Evolutionary conservation across 371 early-diverging fungal genomes (phyloP).

Genomic region (Mortierella polycephala): DNA sequence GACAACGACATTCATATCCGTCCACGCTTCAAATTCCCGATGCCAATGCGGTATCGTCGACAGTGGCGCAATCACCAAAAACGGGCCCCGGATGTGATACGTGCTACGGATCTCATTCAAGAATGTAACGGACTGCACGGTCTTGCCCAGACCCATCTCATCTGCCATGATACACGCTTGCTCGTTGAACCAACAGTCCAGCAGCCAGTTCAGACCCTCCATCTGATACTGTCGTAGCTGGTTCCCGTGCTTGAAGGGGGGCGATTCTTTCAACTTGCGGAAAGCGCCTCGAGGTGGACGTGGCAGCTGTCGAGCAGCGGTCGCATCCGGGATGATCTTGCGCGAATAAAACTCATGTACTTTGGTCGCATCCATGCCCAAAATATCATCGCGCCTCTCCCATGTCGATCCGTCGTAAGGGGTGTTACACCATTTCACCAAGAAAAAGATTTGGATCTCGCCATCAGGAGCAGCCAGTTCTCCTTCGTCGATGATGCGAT

Average conservation of each 20-base stretch:
- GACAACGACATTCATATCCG: slow-evolving; percentile 79
- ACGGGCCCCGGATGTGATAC: slow-evolving; percentile 72
- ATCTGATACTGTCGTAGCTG: slow-evolving; percentile 76
- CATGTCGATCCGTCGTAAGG: slow-evolving; percentile 91
- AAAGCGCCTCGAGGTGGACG: slow-evolving; percentile 69
- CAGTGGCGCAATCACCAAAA: slow-evolving; percentile 81
- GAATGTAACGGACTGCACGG: slow-evolving; percentile 83
- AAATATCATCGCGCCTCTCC: slow-evolving; percentile 81
- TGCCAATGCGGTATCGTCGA: slow-evolving; percentile 83
- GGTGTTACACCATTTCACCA: slow-evolving; percentile 93
- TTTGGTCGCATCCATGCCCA: slow-evolving; percentile 59
- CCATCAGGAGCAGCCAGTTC: slow-evolving; percentile 67
- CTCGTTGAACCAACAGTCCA: slow-evolving; percentile 76
- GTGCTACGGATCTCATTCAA: slow-evolving; percentile 72
- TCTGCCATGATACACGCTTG: slow-evolving; percentile 86
- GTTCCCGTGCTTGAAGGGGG: slow-evolving; percentile 76
- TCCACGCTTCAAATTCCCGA: slow-evolving; percentile 82
- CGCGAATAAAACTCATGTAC: slow-evolving; percentile 61
- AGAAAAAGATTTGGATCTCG: slow-evolving; percentile 73
- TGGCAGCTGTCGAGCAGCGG: slow-evolving; percentile 57
- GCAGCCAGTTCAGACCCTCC: slow-evolving; percentile 79
- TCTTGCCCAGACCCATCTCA: slow-evolving; percentile 91
- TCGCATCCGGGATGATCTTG: slow-evolving; percentile 61
- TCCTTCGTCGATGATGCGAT: slow-evolving; percentile 89
- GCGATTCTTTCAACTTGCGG: slow-evolving; percentile 73